A percentile compares a stretch with the other conserved stretches of the same genome.
Evolutionary conservation across 2,329 filamentous ascomycete species (phyloP).

Genomic region (Diaporthe ilicicola): DNA sequence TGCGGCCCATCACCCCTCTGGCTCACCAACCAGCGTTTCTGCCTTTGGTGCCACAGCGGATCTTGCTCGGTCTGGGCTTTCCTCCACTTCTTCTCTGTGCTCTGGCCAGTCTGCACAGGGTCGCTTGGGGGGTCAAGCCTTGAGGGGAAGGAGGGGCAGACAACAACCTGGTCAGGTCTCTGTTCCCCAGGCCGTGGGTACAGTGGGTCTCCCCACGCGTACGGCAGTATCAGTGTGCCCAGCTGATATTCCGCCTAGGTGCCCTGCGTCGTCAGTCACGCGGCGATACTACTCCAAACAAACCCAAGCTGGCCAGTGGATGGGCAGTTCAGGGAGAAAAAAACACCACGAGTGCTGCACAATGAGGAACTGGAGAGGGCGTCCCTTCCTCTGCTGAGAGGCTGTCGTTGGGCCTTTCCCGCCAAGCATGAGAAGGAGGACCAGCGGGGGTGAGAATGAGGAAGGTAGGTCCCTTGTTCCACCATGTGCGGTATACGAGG

Average conservation of each 20-base stretch:
- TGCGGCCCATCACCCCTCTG: not conserved
- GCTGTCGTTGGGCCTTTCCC: not conserved
- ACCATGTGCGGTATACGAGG: not conserved
- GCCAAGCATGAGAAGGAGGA: slow-evolving; percentile 11
- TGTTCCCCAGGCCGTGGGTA: slow-evolving; percentile 12
- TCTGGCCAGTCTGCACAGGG: not conserved
- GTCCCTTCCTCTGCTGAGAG: not conserved
- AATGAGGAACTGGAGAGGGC: not conserved
- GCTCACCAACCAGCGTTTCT: slow-evolving; percentile 15
- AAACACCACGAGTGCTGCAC: not conserved
- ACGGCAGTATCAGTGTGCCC: slow-evolving; percentile 8
- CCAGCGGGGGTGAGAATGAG: slow-evolving; percentile 13
- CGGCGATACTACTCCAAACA: not conserved
- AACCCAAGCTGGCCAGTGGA: not conserved
- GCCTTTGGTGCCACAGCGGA: not conserved
- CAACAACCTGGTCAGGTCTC: not conserved
- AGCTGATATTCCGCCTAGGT: slow-evolving; percentile 1
- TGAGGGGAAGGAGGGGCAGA: not conserved
- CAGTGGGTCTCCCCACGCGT: slow-evolving; percentile 3
- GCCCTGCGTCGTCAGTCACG: slow-evolving; percentile 9
- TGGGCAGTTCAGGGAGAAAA: not conserved
- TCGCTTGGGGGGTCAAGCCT: not conserved
- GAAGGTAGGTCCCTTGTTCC: not conserved
- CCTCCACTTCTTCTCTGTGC: not conserved
- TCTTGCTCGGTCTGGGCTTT: slow-evolving; percentile 20